These are phyloP conservation scores for Solanum pinnatisectum DNA, from an alignment of 257 asterid species.

Conservation along the genomic window DNA sequence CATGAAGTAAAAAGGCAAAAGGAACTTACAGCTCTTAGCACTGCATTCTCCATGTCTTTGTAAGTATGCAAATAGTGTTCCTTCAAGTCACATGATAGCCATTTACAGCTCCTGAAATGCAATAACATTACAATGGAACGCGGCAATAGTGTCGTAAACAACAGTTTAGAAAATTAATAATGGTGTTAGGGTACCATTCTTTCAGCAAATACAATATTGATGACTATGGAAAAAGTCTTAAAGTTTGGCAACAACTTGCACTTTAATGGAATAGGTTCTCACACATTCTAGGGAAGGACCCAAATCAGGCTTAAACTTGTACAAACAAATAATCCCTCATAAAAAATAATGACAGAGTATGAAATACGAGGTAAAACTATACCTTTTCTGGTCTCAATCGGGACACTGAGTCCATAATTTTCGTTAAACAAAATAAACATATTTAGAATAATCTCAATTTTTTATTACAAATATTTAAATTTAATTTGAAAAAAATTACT, in stretches of 20 bases:
- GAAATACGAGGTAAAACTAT: neutral
- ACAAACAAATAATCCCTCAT: neutral
- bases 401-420: neutral
- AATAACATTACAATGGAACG: slow-evolving; percentile 3
- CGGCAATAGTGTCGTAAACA: neutral
- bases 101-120: slow-evolving; percentile 55
- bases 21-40: slow-evolving; percentile 64
- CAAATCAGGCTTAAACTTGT: neutral
- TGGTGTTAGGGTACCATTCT: neutral
- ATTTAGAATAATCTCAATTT: neutral
- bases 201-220: neutral
- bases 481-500: neutral
- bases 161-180: slow-evolving; percentile 1
- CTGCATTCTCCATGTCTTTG: slow-evolving; percentile 47
- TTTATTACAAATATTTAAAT: neutral
- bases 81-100: slow-evolving; percentile 59
- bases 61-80: slow-evolving; percentile 51
- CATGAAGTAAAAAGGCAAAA: slow-evolving; percentile 4
- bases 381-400: neutral
- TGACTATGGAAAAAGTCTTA: neutral
- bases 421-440: neutral
- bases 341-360: neutral
- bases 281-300: neutral
- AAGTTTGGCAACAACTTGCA: neutral
- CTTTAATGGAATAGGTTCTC: neutral